Evolutionary conservation across 1,284 basidiomycete genomes (phyloP), one percentile per base, ranked within the genome.

Genomic region (Pseudozyma hubeiensis): DNA sequence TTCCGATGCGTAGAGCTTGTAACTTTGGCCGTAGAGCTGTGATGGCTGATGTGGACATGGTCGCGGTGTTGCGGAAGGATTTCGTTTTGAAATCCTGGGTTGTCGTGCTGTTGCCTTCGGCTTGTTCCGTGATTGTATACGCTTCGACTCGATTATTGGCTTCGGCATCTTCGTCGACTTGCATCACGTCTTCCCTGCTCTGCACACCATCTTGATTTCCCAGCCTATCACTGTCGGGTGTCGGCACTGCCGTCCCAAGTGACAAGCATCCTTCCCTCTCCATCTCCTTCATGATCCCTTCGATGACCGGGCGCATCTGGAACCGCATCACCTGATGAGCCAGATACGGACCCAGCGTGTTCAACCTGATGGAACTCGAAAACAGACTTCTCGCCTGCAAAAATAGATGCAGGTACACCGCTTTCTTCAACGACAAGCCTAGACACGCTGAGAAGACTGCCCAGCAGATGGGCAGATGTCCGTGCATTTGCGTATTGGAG

Each of bases 401-500:
- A 86, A 97, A 99, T 40, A 98, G 89, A 78, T 96, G 92, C 11
- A 99, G 89, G 79, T 92, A 91, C 31, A 74, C 49, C 17, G 55
- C 84, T 89, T 66, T 78, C 93, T 93, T 90, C 64, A 91, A 81
- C 4, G 90, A 88, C 35, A 98, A 81, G 5, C 90, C 91, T 3
- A 97, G 87, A 2, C 90, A 90, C 19, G 90, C 91, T 1, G 91
- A 91, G 51, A 99, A 86, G 0, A 93, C 87, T 3, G 92, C 96
- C 90, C 93, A 98, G 83, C 93, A 95, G 14, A 94, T 86, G 0
- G 94, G 91, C 47, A 97, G 87, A 85, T 99, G 94, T 0, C 94
- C 96, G 24, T 88, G 88, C 17, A 51, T 3, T 48, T 10, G 0
- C 17, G 14, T n/a, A 40, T 35, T 24, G n/a, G 43, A 8, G 43